These are phyloP conservation scores for Coemansia sp. DNA, from an alignment of 192 early-diverging fungal genomes.

Conservation along the genomic window DNA sequence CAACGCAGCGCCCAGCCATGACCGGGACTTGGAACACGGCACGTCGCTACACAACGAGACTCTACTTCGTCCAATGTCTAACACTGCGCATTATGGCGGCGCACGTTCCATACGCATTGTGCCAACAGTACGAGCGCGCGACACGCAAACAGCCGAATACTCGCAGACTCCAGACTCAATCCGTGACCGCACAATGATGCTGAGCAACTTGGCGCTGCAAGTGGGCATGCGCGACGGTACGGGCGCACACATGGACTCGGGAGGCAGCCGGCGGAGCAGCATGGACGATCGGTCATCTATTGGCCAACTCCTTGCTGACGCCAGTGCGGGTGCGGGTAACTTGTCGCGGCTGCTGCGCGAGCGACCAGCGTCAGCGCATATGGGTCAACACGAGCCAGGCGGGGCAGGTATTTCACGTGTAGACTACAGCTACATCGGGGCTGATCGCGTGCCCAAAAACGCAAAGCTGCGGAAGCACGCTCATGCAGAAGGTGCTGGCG, in stretches of 20 bases:
- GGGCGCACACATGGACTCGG: neutral
- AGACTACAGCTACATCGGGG: slow-evolving; percentile 22
- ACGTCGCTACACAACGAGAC: slow-evolving; percentile 28
- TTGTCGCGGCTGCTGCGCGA: slow-evolving; percentile 44
- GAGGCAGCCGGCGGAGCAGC: slow-evolving; percentile 26
- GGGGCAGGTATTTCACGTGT: slow-evolving; percentile 21
- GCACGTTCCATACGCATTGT: slow-evolving; percentile 28
- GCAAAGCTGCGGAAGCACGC: slow-evolving; percentile 16
- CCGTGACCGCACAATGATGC: slow-evolving; percentile 48
- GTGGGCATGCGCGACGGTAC: slow-evolving; percentile 23
- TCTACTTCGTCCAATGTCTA: slow-evolving; percentile 1
- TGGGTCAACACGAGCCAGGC: neutral
- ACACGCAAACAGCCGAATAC: slow-evolving; percentile 24
- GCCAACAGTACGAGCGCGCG: neutral
- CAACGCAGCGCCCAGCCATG: slow-evolving; percentile 1
- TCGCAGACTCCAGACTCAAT: slow-evolving; percentile 50
- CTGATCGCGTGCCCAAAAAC: slow-evolving; percentile 43
- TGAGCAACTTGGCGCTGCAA: slow-evolving; percentile 30
- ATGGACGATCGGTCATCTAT: slow-evolving; percentile 42
- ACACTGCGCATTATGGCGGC: slow-evolving; percentile 23
- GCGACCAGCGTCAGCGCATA: slow-evolving; percentile 18
- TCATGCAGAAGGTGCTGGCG: neutral
- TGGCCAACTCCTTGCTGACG: slow-evolving; percentile 32
- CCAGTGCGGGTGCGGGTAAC: slow-evolving; percentile 17
- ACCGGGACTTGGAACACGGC: slow-evolving; percentile 19